Evolutionary conservation across 1,284 basidiomycete species (phyloP).

Genomic region (Sanghuangporus baumii): DNA sequence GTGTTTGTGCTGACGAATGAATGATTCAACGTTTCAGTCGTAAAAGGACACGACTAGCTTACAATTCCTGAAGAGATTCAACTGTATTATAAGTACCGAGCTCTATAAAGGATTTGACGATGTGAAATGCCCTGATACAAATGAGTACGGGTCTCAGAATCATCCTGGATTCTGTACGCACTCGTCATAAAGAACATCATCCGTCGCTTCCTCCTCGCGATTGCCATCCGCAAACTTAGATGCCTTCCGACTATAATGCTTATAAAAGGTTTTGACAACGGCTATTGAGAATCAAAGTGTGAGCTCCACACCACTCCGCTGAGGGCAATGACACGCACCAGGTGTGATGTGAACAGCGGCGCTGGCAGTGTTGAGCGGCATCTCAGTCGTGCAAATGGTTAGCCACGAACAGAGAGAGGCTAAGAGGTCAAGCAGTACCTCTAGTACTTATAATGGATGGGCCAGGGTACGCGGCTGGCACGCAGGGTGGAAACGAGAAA

Average conservation of each 20-base stretch:
- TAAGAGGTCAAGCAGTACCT: not conserved
- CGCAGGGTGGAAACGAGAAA: not conserved
- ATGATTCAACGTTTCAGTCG: not conserved
- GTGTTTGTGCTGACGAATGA: slow-evolving; percentile 55
- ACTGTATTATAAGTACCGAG: slow-evolving; percentile 55
- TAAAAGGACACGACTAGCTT: slow-evolving; percentile 19
- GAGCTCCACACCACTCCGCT: slow-evolving; percentile 17
- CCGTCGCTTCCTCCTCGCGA: slow-evolving; percentile 37
- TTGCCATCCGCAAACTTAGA: slow-evolving; percentile 35
- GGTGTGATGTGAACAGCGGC: slow-evolving; percentile 51
- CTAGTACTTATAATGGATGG: not conserved
- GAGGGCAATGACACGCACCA: slow-evolving; percentile 26
- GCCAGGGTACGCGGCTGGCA: not conserved
- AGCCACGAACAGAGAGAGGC: not conserved
- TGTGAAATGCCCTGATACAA: slow-evolving; percentile 48
- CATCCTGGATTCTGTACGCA: slow-evolving; percentile 27
- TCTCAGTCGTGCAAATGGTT: slow-evolving; percentile 20
- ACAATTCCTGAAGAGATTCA: slow-evolving; percentile 59
- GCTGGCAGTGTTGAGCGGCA: slow-evolving; percentile 48
- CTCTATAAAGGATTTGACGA: slow-evolving; percentile 62
- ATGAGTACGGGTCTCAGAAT: not conserved
- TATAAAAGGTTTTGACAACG: slow-evolving; percentile 53
- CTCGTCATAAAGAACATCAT: slow-evolving; percentile 62
- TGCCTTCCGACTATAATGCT: slow-evolving; percentile 48
- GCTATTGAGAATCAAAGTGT: slow-evolving; percentile 22